Evolutionary conservation across 1,284 basidiomycete genomes (phyloP).

Genomic region (Apiotrichum domesticum): DNA sequence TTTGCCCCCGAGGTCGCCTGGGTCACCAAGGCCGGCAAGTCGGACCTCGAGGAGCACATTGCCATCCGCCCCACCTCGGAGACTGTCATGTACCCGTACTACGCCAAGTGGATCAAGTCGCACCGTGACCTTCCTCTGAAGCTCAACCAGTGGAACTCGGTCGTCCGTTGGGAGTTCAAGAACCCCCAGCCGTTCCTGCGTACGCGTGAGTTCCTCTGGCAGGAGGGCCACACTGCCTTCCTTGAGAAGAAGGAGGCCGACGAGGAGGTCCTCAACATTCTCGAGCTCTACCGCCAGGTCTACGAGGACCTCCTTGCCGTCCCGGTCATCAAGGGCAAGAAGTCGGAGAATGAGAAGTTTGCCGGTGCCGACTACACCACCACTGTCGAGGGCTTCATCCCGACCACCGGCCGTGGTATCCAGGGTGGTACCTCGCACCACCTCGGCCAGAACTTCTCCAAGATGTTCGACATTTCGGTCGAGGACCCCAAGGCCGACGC

Average conservation of each 20-base stretch:
- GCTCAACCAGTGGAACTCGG: slow-evolving; percentile 98
- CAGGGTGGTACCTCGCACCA: slow-evolving; percentile 98
- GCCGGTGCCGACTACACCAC: slow-evolving; percentile 98
- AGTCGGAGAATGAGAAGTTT: slow-evolving; percentile 99
- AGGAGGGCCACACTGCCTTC: slow-evolving; percentile 97
- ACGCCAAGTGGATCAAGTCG: slow-evolving; percentile 97
- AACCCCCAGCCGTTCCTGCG: slow-evolving; percentile 97
- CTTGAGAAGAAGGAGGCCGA: slow-evolving; percentile 85
- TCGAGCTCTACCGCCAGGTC: slow-evolving; percentile 92
- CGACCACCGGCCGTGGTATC: slow-evolving; percentile 93
- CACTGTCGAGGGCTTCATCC: slow-evolving; percentile 96
- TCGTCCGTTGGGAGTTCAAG: slow-evolving; percentile 99
- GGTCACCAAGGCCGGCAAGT: slow-evolving; percentile 91
- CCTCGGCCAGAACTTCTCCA: slow-evolving; percentile 97
- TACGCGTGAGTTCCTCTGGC: slow-evolving; percentile 99
- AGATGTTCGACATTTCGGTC: slow-evolving; percentile 97
- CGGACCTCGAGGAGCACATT: slow-evolving; percentile 93
- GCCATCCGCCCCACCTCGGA: slow-evolving; percentile 98
- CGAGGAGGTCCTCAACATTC: slow-evolving; percentile 83
- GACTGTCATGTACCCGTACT: slow-evolving; percentile 97
- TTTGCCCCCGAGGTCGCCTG: slow-evolving; percentile 99
- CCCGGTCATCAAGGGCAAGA: slow-evolving; percentile 92
- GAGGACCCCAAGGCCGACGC: slow-evolving; percentile 64
- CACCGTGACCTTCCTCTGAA: slow-evolving; percentile 96
- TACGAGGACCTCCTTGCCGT: slow-evolving; percentile 97